Base-by-base conservation (phyloP, 2,329 filamentous ascomycete genomes). In the Blastomyces emzantsi region DNA sequence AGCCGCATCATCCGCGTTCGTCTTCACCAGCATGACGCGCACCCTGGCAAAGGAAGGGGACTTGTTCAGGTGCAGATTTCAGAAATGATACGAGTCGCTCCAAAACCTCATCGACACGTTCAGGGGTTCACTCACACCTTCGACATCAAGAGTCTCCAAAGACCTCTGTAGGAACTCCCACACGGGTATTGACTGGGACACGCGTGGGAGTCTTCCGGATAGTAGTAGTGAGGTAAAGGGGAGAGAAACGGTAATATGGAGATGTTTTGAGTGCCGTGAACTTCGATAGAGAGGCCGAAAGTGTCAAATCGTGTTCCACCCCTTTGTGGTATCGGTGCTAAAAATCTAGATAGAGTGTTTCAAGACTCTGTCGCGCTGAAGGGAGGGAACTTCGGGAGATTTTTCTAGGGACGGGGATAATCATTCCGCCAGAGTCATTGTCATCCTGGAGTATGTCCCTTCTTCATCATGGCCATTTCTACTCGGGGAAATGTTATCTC, bases 241-340 rank as follows among this genome's bases (percentile, higher is more conserved):
- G 11, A 1, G 11, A 3, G 7, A 39, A 5, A 33, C 33, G 3
- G 30, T 22, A 19, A 57, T 41, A 11, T 57, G 55, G 39, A 57
- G 55, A 25, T 57, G 55, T 22, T 57, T 33, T 41, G 8, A 25
- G 33, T 41, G 55, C 55, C 30, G 33, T 57, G 55, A 57, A 57
- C 55, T 57, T n/a, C 2, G 33, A 57, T n/a, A 57, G 33, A n/a
- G 55, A 57, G n/a, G 33, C 55, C n/a, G n/a, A 41, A 22, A 19
- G 33, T 41, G 30, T 2, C 9, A 13, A 41, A 41, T 41, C 4
- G 8, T 41, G 36, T 41, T 9, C n/a, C n/a, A 11, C 36, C 36
- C 7, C 19, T n/a, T 57, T 57, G 8, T 25, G 0, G 33, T 39
- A 57, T 57, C 19, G 3, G 55, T 22, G 33, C 11, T 57, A n/a